Base-by-base conservation (phyloP, 1,284 basidiomycete genomes). In the Cutaneotrichosporon mucoides region DNA sequence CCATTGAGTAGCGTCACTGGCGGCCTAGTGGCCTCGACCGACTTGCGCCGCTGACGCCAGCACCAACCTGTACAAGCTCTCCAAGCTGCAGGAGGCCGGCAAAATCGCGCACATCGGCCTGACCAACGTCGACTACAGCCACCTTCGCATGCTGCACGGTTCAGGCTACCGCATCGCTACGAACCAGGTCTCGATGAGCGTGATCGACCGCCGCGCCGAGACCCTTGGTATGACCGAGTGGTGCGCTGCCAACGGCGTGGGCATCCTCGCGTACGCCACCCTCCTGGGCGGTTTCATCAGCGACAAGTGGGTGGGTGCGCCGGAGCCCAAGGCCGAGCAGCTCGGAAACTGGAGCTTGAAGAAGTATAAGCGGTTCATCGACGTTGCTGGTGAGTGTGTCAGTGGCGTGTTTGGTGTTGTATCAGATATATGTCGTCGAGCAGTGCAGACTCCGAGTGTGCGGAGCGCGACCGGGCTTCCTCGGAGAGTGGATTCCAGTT, bases 301-400 rank as follows among this genome's bases (percentile, higher is more conserved):
- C 33, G 58, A 59, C 15, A 60, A 59, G 45, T 67, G 65, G 65
- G 47, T 62, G 3, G 63, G 59, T 5, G 36, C 47, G 7, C 11
- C 40, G 6, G 66, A 64, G 35, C 60, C 62, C 2, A 11, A 44
- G 11, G 13, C 37, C 8, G 40, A 35, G 8, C 15, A 57, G 9
- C 53, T 58, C 9, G 51, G 36, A 0, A 64, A 60, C 54, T 50
- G 53, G 47, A 48, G 50, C 11, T 46, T 64, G 35, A 40, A 12
- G 9, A 64, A 63, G 53, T 65, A 65, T 45, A 63, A 64, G 56
- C 58, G 64, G 10, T 61, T 59, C 44, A 63, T 67, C 11, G 61
- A 63, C 49, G 52, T 35, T 34, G 60, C 65, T 34, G 65, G 65
- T 66, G 53, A 54, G 65, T 34, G 43, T 13, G 1, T 5, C 3